Percentiles rank a stretch among this genome's conserved stretches.
Evolutionary conservation across 176 grass and related monocot species (phyloP).

Genomic region (Chrysopogon serrulatus): DNA sequence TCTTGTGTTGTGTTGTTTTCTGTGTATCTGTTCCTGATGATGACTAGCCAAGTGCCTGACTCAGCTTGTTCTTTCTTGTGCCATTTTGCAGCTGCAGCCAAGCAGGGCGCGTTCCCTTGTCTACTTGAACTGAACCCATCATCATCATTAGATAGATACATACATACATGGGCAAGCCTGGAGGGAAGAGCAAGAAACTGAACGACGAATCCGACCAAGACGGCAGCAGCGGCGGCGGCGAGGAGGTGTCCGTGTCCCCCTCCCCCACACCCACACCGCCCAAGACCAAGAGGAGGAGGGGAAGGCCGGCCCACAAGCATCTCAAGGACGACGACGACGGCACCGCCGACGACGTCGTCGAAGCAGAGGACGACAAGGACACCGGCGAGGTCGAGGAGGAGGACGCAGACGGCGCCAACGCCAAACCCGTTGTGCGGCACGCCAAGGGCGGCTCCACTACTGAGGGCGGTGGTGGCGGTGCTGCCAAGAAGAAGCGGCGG

Average conservation of each 20-base stretch:
- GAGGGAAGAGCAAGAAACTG: slow-evolving; percentile 17
- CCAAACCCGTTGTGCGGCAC: too few species aligned
- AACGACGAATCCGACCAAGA: background rate
- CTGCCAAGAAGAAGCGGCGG: background rate
- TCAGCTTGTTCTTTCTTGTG: background rate
- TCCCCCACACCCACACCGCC: background rate
- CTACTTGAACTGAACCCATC: background rate
- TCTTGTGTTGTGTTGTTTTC: background rate
- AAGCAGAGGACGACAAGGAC: background rate
- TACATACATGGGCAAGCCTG: background rate
- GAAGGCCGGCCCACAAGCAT: background rate
- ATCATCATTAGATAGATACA: background rate
- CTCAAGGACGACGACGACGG: background rate
- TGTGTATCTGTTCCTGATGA: background rate
- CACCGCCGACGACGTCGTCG: background rate
- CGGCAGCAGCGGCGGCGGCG: background rate
- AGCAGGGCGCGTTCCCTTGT: background rate
- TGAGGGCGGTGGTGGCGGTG: background rate
- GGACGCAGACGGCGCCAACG: background rate
- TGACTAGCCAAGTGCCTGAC: background rate
- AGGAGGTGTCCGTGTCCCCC: background rate
- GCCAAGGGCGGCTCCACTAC: background rate
- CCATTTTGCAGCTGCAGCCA: background rate
- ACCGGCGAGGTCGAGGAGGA: background rate
- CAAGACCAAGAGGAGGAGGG: background rate